A percentile compares a stretch with the other conserved stretches of the same genome.
Conservation (phyloP, 208 protist species). For the Wallacemonas rigidus region DNA sequence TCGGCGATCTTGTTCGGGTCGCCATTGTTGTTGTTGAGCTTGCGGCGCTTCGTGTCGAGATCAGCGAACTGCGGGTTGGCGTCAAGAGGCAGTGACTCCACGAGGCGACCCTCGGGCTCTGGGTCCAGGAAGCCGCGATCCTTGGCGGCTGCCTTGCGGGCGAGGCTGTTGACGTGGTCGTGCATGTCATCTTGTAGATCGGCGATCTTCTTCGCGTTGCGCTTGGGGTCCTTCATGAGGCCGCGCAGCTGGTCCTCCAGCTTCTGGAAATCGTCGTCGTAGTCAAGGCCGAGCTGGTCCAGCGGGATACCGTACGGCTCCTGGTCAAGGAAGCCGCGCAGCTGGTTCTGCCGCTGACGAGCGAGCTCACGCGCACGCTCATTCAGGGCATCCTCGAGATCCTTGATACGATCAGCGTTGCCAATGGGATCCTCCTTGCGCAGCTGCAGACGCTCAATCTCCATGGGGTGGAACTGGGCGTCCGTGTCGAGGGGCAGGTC, state of each 20-base stretch:
- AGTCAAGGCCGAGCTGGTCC: constrained; percentile 64
- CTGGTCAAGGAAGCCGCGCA: constrained; percentile 61
- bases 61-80: constrained; percentile 58
- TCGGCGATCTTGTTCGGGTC: constrained; percentile 40
- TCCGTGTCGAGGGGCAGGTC: constrained; percentile 74
- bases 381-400: constrained; percentile 68
- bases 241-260: constrained; percentile 56
- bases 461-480: constrained; percentile 51
- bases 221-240: constrained; percentile 55
- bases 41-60: constrained; percentile 62
- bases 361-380: constrained; percentile 60
- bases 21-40: constrained; percentile 33
- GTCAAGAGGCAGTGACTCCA: constrained; percentile 54
- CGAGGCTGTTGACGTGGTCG: constrained; percentile 45
- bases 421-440: constrained; percentile 48
- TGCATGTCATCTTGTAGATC: constrained; percentile 52
- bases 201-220: constrained; percentile 50
- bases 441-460: constrained; percentile 58
- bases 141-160: constrained; percentile 37
- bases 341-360: constrained; percentile 29
- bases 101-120: constrained; percentile 54
- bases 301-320: constrained; percentile 71
- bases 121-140: constrained; percentile 72
- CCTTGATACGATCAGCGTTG: constrained; percentile 42
- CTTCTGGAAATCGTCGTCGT: constrained; percentile 48